Evolutionary conservation across 2,329 filamentous ascomycete genomes (phyloP).

Genomic region (Xylaria digitata): DNA sequence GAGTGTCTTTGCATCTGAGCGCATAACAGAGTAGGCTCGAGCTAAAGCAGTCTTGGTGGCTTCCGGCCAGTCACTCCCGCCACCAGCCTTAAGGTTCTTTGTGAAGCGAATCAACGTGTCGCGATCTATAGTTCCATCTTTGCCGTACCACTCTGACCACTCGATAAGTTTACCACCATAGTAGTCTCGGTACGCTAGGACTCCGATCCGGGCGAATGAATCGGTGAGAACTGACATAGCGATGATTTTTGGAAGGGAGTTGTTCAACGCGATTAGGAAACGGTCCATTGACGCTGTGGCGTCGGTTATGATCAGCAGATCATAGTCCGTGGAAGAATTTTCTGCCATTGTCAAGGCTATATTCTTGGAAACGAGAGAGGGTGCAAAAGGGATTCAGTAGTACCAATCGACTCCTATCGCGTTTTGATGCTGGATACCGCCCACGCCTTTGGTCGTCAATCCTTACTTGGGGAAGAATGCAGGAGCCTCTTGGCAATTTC

Average conservation of each 20-base stretch:
- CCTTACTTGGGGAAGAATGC: background rate
- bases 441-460: background rate
- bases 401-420: background rate
- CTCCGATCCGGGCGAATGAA: conserved; percentile 62
- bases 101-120: conserved; percentile 5
- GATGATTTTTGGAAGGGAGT: conserved; percentile 64
- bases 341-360: background rate
- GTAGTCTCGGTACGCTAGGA: conserved; percentile 63
- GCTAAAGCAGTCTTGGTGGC: conserved; percentile 62
- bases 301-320: conserved; percentile 61
- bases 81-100: background rate
- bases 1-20: conserved; percentile 60
- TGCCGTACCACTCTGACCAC: conserved; percentile 12
- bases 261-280: conserved; percentile 58
- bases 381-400: too few species aligned
- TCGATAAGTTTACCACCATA: conserved; percentile 38
- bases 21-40: conserved; percentile 58
- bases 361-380: background rate
- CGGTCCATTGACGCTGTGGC: conserved; percentile 52
- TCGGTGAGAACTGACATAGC: conserved; percentile 60
- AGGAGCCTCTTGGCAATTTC: too few species aligned
- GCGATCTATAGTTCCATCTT: conserved; percentile 6
- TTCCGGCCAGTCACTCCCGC: conserved; percentile 51
- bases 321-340: conserved; percentile 44
- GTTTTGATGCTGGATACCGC: background rate